Percentiles rank a stretch among this genome's conserved stretches.
phyloP scores from a whole-genome alignment of 371 early-diverging fungal genomes.

The Syncephalis fuscata region DNA sequence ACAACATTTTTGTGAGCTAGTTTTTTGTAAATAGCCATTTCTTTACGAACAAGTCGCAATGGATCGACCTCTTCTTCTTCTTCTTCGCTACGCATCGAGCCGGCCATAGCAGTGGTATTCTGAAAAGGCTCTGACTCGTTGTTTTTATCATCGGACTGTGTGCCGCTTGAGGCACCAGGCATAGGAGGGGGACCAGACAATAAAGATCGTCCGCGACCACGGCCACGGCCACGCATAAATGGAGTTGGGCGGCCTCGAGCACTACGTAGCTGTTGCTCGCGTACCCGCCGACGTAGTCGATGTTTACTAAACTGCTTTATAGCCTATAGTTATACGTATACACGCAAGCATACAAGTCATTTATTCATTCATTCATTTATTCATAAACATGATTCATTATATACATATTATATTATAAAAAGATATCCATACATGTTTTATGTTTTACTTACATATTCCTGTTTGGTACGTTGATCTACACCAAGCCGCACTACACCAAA shows the following conservation, averaged over 20 bases:
- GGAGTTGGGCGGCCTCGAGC: conserved; percentile 15
- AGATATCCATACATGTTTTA: too few relatives aligned
- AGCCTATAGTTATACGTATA: conserved; percentile 44
- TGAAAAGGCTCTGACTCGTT: too few relatives aligned
- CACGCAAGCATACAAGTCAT: too few relatives aligned
- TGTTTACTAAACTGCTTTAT: conserved; percentile 84
- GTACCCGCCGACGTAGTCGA: conserved; percentile 40
- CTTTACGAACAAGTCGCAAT: conserved; percentile 70
- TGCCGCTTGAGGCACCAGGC: neutral
- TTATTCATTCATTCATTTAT: too few relatives aligned
- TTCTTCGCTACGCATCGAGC: neutral
- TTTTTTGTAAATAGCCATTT: conserved; percentile 90
- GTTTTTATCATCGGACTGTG: too few relatives aligned
- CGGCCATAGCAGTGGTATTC: too few relatives aligned
- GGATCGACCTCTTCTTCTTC: conserved; percentile 25
- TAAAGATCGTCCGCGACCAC: conserved; percentile 16
- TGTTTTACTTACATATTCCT: conserved; percentile 40
- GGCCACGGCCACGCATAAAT: conserved; percentile 15
- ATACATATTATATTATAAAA: neutral
- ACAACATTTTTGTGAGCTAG: conserved; percentile 79
- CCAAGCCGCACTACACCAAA: conserved; percentile 80
- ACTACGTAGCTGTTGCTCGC: conserved; percentile 36
- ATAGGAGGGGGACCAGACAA: neutral
- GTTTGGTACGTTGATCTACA: conserved; percentile 30
- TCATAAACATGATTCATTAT: too few relatives aligned